Percentiles rank a stretch among this genome's conserved stretches.
These are phyloP conservation scores for Cordyceps fumosorosea DNA, from an alignment of 2,329 filamentous ascomycete species.

Conservation along the genomic window DNA sequence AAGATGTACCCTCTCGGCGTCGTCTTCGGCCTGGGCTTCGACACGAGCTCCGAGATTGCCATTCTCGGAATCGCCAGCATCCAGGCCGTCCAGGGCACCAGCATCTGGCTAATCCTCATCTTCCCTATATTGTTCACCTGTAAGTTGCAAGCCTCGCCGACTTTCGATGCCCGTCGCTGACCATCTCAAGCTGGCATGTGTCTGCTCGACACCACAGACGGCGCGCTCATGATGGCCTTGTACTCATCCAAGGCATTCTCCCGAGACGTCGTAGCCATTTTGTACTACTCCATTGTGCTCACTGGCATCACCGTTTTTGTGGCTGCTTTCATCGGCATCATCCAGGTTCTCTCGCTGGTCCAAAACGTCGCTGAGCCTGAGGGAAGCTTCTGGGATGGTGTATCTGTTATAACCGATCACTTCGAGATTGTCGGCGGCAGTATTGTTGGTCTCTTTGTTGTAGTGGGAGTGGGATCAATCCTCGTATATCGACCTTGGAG, in stretches of 20 bases:
- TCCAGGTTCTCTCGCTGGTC: conserved; percentile 76
- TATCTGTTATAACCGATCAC: conserved; percentile 67
- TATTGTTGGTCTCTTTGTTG: conserved; percentile 78
- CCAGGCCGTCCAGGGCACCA: conserved; percentile 77
- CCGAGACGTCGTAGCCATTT: conserved; percentile 75
- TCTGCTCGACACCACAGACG: conserved; percentile 84
- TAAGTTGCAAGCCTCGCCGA: conserved; percentile 27
- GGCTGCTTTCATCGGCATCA: conserved; percentile 74
- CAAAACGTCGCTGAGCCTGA: conserved; percentile 66
- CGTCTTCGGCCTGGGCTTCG: conserved; percentile 87
- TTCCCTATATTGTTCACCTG: conserved; percentile 86
- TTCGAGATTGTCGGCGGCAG: conserved; percentile 81
- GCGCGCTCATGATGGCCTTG: conserved; percentile 88
- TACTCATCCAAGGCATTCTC: conserved; percentile 78
- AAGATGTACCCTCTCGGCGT: conserved; percentile 94
- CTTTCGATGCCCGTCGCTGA: neutral
- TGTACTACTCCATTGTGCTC: conserved; percentile 89
- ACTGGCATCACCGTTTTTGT: conserved; percentile 79
- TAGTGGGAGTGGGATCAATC: conserved; percentile 69
- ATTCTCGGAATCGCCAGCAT: conserved; percentile 85
- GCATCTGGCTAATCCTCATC: conserved; percentile 88
- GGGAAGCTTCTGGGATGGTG: conserved; percentile 86
- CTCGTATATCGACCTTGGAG: conserved; percentile 77
- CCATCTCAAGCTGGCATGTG: conserved; percentile 77
- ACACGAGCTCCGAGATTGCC: conserved; percentile 91